Evolutionary conservation across 148 eudicot genomes (phyloP).

Genomic region (Rhododendron ferrugineum): DNA sequence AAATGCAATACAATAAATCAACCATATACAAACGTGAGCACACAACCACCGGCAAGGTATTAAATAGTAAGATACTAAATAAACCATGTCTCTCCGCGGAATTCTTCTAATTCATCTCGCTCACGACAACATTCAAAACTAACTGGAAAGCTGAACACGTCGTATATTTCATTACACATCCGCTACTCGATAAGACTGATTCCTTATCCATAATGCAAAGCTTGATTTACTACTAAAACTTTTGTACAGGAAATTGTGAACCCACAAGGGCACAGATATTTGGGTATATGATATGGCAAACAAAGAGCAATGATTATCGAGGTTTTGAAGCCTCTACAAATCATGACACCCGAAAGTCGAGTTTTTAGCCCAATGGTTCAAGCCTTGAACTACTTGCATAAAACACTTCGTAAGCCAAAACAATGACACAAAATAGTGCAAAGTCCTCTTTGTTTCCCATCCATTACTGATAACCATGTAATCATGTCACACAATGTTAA

Average conservation of each 20-base stretch:
- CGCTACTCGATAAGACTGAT: background rate
- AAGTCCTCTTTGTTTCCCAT: background rate
- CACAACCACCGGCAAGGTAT: background rate
- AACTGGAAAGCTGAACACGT: no score
- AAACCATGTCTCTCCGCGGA: background rate
- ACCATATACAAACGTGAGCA: background rate
- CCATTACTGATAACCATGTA: background rate
- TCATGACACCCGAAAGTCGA: background rate
- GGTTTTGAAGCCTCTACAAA: background rate
- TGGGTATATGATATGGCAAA: background rate
- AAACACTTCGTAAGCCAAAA: background rate
- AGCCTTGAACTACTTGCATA: background rate
- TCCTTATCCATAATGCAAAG: background rate
- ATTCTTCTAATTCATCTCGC: background rate
- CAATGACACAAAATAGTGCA: background rate
- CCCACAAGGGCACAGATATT: background rate
- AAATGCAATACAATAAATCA: background rate
- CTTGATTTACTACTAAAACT: background rate
- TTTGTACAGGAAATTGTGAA: background rate
- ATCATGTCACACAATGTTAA: background rate
- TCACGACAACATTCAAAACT: no score
- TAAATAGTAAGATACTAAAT: background rate
- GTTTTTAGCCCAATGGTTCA: background rate
- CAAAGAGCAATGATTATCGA: background rate
- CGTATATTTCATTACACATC: background rate